A percentile compares a stretch with the other conserved stretches of the same genome.
Evolutionary conservation across 768 basidiomycete genomes (phyloP).

Genomic region (Suillus clintonianus): DNA sequence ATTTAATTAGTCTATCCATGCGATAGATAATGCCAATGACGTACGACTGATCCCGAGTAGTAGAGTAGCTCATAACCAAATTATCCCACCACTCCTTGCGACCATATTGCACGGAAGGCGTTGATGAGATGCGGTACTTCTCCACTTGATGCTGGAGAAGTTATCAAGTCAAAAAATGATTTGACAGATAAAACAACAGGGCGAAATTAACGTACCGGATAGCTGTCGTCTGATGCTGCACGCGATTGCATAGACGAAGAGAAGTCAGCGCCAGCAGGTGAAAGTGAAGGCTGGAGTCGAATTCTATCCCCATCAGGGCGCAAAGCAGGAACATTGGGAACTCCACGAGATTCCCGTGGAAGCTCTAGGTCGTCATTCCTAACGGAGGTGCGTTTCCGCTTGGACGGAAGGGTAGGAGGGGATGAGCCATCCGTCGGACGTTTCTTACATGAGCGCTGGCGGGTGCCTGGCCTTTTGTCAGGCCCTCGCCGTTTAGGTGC

Average conservation of each 20-base stretch:
- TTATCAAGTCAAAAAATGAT: background rate
- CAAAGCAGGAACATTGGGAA: slow-evolving; percentile 20
- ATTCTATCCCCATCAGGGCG: slow-evolving; percentile 27
- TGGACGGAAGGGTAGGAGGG: slow-evolving; percentile 49
- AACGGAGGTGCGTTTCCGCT: slow-evolving; percentile 49
- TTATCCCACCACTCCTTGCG: slow-evolving; percentile 50
- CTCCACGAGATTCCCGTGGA: slow-evolving; percentile 26
- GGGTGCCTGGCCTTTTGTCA: slow-evolving; percentile 83
- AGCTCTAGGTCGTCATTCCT: slow-evolving; percentile 33
- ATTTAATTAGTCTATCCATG: slow-evolving; percentile 3
- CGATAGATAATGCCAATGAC: slow-evolving; percentile 13
- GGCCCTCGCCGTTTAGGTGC: slow-evolving; percentile 83
- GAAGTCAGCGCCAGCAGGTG: slow-evolving; percentile 31
- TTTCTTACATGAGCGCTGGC: slow-evolving; percentile 86
- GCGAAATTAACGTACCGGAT: slow-evolving; percentile 20
- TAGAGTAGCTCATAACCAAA: slow-evolving; percentile 44
- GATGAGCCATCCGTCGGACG: slow-evolving; percentile 58
- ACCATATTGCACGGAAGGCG: slow-evolving; percentile 33
- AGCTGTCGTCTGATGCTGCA: slow-evolving; percentile 26
- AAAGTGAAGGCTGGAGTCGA: slow-evolving; percentile 33
- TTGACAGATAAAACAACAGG: background rate
- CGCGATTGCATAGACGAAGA: slow-evolving; percentile 30
- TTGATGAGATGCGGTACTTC: slow-evolving; percentile 28
- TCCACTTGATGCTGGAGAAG: slow-evolving; percentile 18
- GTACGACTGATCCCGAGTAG: slow-evolving; percentile 45